Evolutionary conservation across 768 basidiomycete genomes (phyloP).

Genomic region (Trametes cubensis): DNA sequence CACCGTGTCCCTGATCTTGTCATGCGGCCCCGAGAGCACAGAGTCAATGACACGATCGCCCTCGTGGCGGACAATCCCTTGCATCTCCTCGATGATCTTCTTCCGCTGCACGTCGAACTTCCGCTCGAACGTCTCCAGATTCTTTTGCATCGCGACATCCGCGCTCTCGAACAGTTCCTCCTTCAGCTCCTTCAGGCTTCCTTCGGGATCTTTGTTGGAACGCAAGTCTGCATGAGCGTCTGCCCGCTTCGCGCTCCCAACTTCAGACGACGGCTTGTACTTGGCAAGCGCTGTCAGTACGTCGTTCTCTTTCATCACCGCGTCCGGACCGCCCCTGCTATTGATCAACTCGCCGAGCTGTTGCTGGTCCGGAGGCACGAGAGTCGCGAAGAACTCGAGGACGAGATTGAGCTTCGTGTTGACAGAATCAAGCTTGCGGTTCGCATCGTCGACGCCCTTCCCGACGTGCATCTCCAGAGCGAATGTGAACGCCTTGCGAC

Average conservation of each 20-base stretch:
- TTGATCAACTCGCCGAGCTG: conserved; percentile 43
- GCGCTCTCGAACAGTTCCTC: conserved; percentile 33
- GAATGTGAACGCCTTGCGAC: conserved; percentile 34
- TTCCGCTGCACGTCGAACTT: conserved; percentile 51
- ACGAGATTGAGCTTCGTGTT: conserved; percentile 35
- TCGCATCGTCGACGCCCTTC: conserved; percentile 29
- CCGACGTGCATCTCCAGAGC: conserved; percentile 37
- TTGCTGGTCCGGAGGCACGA: conserved; percentile 44
- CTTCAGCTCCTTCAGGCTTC: conserved; percentile 26
- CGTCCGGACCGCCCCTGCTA: conserved; percentile 42
- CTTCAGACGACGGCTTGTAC: conserved; percentile 15
- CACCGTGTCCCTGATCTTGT: conserved; percentile 44
- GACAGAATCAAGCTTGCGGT: conserved; percentile 25
- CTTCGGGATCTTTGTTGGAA: background rate
- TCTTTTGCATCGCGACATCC: conserved; percentile 37
- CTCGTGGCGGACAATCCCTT: conserved; percentile 36
- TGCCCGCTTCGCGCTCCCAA: conserved; percentile 14
- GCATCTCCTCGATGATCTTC: conserved; percentile 38
- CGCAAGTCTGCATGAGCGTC: conserved; percentile 3
- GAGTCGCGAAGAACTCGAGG: conserved; percentile 40
- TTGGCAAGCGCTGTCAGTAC: conserved; percentile 31
- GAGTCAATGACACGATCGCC: conserved; percentile 44
- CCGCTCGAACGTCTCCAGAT: conserved; percentile 47
- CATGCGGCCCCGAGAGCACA: conserved; percentile 47
- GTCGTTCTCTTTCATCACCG: conserved; percentile 38